Percentiles rank a stretch among this genome's conserved stretches.
These are phyloP conservation scores for Chlorella ohadii DNA, from an alignment of 139 green algal species.

Conservation along the genomic window DNA sequence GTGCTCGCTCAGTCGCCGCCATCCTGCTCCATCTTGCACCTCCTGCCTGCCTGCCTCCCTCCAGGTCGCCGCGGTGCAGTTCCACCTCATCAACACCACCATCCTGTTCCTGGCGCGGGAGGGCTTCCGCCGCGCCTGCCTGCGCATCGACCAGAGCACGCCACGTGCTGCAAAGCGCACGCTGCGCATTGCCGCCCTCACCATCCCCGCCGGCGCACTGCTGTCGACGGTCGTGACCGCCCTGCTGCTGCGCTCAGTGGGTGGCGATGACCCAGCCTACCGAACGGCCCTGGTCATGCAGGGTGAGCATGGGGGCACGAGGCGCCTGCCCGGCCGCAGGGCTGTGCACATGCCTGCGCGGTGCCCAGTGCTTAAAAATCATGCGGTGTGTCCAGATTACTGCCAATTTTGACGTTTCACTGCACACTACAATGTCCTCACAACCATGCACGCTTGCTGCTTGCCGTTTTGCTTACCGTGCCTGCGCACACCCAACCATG, in stretches of 20 bases:
- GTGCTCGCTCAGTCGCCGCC: neutral
- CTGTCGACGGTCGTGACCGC: slow-evolving; percentile 49
- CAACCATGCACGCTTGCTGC: no score
- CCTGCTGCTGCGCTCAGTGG: slow-evolving; percentile 38
- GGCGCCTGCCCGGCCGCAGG: no score
- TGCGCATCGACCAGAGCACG: slow-evolving; percentile 51
- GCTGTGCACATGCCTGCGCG: no score
- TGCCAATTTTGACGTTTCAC: no score
- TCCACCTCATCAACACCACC: slow-evolving; percentile 91
- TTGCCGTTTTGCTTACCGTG: neutral
- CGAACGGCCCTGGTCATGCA: slow-evolving; percentile 61
- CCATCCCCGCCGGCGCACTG: slow-evolving; percentile 58
- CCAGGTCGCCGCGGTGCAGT: slow-evolving; percentile 86
- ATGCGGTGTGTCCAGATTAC: no score
- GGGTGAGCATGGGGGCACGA: slow-evolving; percentile 9
- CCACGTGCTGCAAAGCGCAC: neutral
- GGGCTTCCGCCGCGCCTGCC: slow-evolving; percentile 84
- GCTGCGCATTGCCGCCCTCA: slow-evolving; percentile 39
- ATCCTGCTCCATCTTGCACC: neutral
- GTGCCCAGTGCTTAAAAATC: no score
- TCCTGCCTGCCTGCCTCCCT: neutral
- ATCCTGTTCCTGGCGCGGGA: slow-evolving; percentile 90
- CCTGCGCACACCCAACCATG: neutral
- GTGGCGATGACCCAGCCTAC: slow-evolving; percentile 39
- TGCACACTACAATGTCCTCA: no score